Evolutionary conservation across 2,329 filamentous ascomycete species (phyloP), one percentile per base, ranked within the genome.

Genomic region (Penicillium crustosum): DNA sequence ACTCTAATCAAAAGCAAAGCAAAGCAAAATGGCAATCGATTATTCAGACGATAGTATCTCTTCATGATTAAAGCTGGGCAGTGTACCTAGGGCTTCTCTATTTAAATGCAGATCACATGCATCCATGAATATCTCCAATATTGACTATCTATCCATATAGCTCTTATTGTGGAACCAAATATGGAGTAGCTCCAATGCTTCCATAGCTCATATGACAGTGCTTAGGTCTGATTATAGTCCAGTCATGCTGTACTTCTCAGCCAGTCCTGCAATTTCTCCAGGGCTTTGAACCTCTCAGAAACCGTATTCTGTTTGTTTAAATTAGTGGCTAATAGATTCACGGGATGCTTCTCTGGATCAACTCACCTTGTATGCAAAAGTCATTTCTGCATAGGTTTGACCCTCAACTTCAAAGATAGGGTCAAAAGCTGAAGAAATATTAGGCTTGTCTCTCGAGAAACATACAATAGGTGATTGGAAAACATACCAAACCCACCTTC

Each of bases 231-330:
- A 13, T 21, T 15, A 23, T 10, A 41, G 39, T 23, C 39, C 19
- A 41, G 12, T 15, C 39, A 41, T 23, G 13, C 39, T 15, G 19
- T 47, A 17, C 13, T 15, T 38, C 61, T 55, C 65, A 58, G 57
- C 61, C 60, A 8, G 19, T 17, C 7, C 27, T 17, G 25, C 17
- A 23, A 38, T 25, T 33, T 53, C 42, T 36, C 43, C 25, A 27
- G 9, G 17, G 42, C 33, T 35, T 19, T 43, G 10, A 17, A 21
- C 8, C 43, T 44, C 48, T 58, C 48, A 55, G 38, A 44, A 29
- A 44, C 42, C 17, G 23, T 44, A 29, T 44, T 44, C 42, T 44
- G 23, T 44, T 27, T n/a, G 23, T 17, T 27, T n/a, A n/a, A 27
- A 29, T 44, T 25, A 44, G 42, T n/a, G 15, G 15, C 17, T 10